These are phyloP conservation scores for Physcomitrium patens DNA, from an alignment of 225 moss, liverwort and hornwort genomes.

Conservation along the genomic window DNA sequence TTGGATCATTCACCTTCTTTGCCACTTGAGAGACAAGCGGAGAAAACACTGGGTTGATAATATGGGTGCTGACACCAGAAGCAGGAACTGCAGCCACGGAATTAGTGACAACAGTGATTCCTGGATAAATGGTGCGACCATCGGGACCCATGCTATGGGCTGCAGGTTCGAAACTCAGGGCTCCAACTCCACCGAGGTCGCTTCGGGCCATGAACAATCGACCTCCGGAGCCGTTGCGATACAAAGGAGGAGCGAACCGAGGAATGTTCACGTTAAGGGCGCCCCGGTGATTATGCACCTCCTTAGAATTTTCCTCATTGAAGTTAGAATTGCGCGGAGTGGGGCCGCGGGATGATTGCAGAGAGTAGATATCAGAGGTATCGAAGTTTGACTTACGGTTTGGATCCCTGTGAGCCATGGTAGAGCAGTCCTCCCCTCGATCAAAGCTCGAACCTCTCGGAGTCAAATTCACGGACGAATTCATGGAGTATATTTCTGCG, in stretches of 20 bases:
- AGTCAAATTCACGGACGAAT: constrained; percentile 89
- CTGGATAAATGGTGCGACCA: constrained; percentile 73
- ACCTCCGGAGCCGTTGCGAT: constrained; percentile 53
- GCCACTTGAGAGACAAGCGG: constrained; percentile 72
- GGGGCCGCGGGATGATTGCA: constrained; percentile 89
- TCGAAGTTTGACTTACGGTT: constrained; percentile 93
- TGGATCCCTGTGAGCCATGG: constrained; percentile 78
- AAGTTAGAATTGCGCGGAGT: constrained; percentile 92
- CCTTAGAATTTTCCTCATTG: constrained; percentile 89
- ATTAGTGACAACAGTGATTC: constrained; percentile 45
- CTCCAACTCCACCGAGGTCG: constrained; percentile 39
- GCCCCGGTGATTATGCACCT: constrained; percentile 63
- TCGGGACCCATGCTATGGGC: constrained; percentile 49
- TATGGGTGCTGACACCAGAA: constrained; percentile 9
- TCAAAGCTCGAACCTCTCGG: constrained; percentile 90
- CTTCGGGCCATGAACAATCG: constrained; percentile 61
- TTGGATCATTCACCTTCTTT: constrained; percentile 63
- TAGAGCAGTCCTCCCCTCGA: constrained; percentile 86
- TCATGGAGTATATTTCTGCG: constrained; percentile 95
- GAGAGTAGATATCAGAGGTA: constrained; percentile 87
- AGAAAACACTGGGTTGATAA: constrained; percentile 67
- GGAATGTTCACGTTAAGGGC: constrained; percentile 68
- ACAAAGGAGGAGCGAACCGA: constrained; percentile 74
- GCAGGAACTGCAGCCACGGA: constrained; percentile 22
- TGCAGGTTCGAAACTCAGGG: background rate